These are phyloP conservation scores for Hypsizygus marmoreus DNA, from an alignment of 768 basidiomycete species.

Conservation along the genomic window DNA sequence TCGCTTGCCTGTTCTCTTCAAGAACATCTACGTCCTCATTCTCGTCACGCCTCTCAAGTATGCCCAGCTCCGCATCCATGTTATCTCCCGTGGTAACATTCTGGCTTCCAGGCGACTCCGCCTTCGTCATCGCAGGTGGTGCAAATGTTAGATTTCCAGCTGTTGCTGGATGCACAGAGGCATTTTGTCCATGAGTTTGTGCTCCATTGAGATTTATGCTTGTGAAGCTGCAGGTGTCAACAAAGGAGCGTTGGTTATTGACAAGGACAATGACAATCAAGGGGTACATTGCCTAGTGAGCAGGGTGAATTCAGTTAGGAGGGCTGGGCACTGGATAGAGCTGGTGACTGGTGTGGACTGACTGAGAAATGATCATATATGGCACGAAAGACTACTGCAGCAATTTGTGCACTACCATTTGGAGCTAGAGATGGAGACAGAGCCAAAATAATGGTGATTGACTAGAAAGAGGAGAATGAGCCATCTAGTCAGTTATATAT, in stretches of 20 bases:
- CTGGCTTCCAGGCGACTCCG: too few species aligned
- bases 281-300: conserved; percentile 15
- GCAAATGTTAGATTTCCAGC: too few species aligned
- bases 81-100: too few species aligned
- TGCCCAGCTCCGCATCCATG: too few species aligned
- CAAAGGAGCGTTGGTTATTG: conserved; percentile 10
- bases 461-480: neutral
- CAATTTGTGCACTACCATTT: neutral
- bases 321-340: neutral
- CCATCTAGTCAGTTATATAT: neutral
- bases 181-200: too few species aligned
- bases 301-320: neutral
- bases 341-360: too few species aligned
- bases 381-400: conserved; percentile 2
- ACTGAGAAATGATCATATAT: conserved; percentile 5
- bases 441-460: conserved; percentile 1
- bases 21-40: too few species aligned
- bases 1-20: too few species aligned
- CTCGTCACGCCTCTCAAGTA: too few species aligned
- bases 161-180: too few species aligned
- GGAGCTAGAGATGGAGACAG: neutral
- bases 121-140: too few species aligned
- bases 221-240: conserved; percentile 2
- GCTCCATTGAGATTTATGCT: too few species aligned
- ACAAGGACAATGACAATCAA: conserved; percentile 11